These are phyloP conservation scores for Kuraishia borneana DNA, from an alignment of 805 yeast genomes.

Conservation along the genomic window DNA sequence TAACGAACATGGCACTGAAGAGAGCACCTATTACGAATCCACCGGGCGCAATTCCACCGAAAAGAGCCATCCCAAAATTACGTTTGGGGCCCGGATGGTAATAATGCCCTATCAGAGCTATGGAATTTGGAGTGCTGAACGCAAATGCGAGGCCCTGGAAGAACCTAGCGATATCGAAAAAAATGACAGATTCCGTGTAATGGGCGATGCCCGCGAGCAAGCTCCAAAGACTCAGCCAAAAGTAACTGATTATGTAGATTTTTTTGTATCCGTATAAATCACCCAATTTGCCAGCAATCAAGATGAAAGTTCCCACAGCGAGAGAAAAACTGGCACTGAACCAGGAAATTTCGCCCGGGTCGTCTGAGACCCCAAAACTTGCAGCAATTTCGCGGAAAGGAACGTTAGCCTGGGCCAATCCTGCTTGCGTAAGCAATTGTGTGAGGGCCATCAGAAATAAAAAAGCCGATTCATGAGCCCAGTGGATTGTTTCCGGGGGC, in stretches of 20 bases:
- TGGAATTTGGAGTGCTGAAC: slow-evolving; percentile 43
- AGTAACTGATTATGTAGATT: slow-evolving; percentile 43
- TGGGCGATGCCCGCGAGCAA: slow-evolving; percentile 46
- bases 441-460: slow-evolving; percentile 10
- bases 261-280: slow-evolving; percentile 57
- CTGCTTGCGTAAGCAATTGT: slow-evolving; percentile 28
- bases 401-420: slow-evolving; percentile 22
- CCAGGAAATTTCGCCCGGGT: slow-evolving; percentile 39
- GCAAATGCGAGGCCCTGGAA: slow-evolving; percentile 60
- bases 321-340: slow-evolving; percentile 61
- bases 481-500: background rate
- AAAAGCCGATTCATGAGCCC: slow-evolving; percentile 3
- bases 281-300: slow-evolving; percentile 60
- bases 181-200: slow-evolving; percentile 35
- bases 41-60: slow-evolving; percentile 53
- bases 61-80: slow-evolving; percentile 40
- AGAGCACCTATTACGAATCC: slow-evolving; percentile 49
- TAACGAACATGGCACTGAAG: slow-evolving; percentile 36
- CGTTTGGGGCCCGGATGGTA: slow-evolving; percentile 36
- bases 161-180: slow-evolving; percentile 45
- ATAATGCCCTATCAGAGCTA: slow-evolving; percentile 43
- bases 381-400: slow-evolving; percentile 15
- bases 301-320: slow-evolving; percentile 62
- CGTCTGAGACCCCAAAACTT: slow-evolving; percentile 13
- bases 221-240: slow-evolving; percentile 46